Evolutionary conservation across 805 yeast species (phyloP).

Genomic region (Wickerhamiella bombiphila): DNA sequence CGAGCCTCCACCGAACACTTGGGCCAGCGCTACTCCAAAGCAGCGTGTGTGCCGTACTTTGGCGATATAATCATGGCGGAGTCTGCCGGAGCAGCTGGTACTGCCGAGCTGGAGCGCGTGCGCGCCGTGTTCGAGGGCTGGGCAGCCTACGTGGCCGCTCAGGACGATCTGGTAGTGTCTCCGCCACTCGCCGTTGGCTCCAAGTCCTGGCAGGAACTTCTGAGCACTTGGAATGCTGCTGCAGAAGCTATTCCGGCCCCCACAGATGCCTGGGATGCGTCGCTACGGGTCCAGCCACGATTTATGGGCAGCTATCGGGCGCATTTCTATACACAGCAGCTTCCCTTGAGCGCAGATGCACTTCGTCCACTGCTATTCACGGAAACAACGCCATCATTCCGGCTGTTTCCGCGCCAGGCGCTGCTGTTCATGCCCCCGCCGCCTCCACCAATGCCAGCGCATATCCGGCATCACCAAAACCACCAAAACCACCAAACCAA

Average conservation of each 20-base stretch:
- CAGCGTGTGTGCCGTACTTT: slow-evolving; percentile 73
- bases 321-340: slow-evolving; percentile 32
- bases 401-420: slow-evolving; percentile 35
- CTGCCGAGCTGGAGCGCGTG: slow-evolving; percentile 36
- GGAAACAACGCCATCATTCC: slow-evolving; percentile 38
- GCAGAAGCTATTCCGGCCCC: slow-evolving; percentile 6
- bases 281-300: slow-evolving; percentile 52
- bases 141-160: slow-evolving; percentile 50
- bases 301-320: slow-evolving; percentile 31
- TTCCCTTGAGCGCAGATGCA: slow-evolving; percentile 47
- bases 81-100: not conserved
- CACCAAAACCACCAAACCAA: slow-evolving; percentile 5
- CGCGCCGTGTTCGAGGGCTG: slow-evolving; percentile 66
- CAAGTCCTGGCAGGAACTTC: slow-evolving; percentile 9
- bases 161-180: slow-evolving; percentile 25
- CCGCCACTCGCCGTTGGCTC: slow-evolving; percentile 28
- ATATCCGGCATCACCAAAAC: not conserved
- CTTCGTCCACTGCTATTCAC: slow-evolving; percentile 54
- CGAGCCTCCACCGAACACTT: slow-evolving; percentile 69
- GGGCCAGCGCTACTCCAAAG: slow-evolving; percentile 61
- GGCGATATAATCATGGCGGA: slow-evolving; percentile 59
- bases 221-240: slow-evolving; percentile 26
- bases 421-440: slow-evolving; percentile 45
- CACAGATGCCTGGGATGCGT: slow-evolving; percentile 19
- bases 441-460: slow-evolving; percentile 3